Percentiles rank a stretch among this genome's conserved stretches.
Conservation (phyloP, 352 stramenopile genomes). For the Globisporangium spinosum region DNA sequence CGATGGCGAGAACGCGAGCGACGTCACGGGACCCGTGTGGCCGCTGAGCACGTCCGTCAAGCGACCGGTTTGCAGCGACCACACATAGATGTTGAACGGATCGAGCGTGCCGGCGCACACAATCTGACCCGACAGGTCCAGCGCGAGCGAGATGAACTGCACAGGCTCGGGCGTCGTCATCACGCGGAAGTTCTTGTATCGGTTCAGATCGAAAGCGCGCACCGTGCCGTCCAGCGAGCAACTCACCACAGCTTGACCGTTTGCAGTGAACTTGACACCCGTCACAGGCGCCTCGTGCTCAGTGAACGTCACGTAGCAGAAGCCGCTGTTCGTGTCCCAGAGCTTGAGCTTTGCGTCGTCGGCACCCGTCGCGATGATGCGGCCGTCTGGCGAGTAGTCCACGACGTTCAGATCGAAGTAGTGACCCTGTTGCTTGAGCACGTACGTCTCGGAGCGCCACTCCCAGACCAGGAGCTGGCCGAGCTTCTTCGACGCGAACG, state of each 20-base stretch:
- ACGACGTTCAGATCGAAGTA: slow-evolving; percentile 97
- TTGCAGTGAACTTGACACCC: slow-evolving; percentile 92
- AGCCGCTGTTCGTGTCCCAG: slow-evolving; percentile 97
- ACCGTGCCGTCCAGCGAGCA: slow-evolving; percentile 98
- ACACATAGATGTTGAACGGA: slow-evolving; percentile 98
- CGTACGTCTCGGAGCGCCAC: slow-evolving; percentile 98
- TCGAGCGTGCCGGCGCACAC: slow-evolving; percentile 94
- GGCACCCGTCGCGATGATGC: slow-evolving; percentile 95
- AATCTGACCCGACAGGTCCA: slow-evolving; percentile 97
- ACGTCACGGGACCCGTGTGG: slow-evolving; percentile 96
- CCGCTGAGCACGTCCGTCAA: slow-evolving; percentile 97
- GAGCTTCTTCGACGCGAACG: slow-evolving; percentile 95
- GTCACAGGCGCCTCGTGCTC: slow-evolving; percentile 97
- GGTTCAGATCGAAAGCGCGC: slow-evolving; percentile 96
- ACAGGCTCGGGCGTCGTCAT: slow-evolving; percentile 95
- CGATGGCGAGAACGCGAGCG: slow-evolving; percentile 90
- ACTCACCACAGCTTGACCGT: slow-evolving; percentile 92
- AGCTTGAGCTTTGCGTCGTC: slow-evolving; percentile 99
- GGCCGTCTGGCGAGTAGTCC: slow-evolving; percentile 96
- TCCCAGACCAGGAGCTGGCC: slow-evolving; percentile 99
- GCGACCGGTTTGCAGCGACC: slow-evolving; percentile 95
- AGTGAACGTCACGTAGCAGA: slow-evolving; percentile 99
- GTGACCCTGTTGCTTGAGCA: slow-evolving; percentile 99
- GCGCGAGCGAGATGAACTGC: slow-evolving; percentile 97
- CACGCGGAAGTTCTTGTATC: slow-evolving; percentile 99